Base-by-base conservation (phyloP, 139 green algal species). In the Nannochloris sp. region DNA sequence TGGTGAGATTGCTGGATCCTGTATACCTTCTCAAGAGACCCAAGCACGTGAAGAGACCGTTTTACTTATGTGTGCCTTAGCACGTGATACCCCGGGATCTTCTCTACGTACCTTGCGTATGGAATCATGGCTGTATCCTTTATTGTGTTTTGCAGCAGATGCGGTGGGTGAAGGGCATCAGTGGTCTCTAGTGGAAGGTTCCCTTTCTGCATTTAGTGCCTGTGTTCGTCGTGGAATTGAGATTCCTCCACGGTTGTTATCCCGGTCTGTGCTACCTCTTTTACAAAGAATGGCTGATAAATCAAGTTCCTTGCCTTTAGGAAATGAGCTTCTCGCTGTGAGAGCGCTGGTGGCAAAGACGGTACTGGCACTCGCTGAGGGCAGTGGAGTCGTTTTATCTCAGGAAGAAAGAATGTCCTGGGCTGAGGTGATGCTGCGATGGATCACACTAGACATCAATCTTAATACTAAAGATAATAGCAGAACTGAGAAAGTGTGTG, bases 131-230 rank as follows among this genome's bases (percentile, higher is more conserved):
- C 65, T 91, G 51, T 70, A 81, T 59, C 84, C 73, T 14, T 64
- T 87, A 60, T 71, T 91, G 35, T 90, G 77, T 72, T 76, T 85
- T 31, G 82, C 82, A 31, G 85, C 85, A 0, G 85, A 90, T 64
- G 84, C 81, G 3, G 66, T 76, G 23, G 79, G 76, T 5, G 48
- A 46, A 25, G 33, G 31, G 13, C 14, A 29, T n/a, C 36, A 78
- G 37, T 66, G 47, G 45, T 15, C 34, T 9, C 72, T 83, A 42
- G 71, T 68, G 3, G 42, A 47, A 29, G 37, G 54, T 27, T 70
- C 71, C 14, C 64, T 85, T 2, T 31, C 61, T 54, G 67, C 38
- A 31, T 78, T 85, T 53, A 60, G 75, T 12, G 23, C 64, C 38
- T 84, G 77, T 53, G 24, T 84, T 33, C 45, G 48, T 25, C 25